phyloP scores from a whole-genome alignment of 2,329 filamentous ascomycete genomes.

The Teratosphaeria nubilosa region DNA sequence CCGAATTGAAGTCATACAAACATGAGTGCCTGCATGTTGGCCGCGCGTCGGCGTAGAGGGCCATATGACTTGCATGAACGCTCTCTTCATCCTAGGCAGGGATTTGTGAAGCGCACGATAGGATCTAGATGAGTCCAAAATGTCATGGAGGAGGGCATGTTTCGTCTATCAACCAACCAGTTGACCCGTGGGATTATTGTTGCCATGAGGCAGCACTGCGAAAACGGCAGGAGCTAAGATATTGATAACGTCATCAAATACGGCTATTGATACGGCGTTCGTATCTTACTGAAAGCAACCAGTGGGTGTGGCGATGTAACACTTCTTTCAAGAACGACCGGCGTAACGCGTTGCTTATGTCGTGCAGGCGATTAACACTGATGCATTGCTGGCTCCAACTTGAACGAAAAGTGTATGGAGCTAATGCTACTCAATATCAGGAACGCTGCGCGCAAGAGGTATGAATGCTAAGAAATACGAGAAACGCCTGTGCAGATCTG shows the following conservation, averaged over 20 bases:
- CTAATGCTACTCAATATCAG: background rate
- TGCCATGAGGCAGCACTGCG: background rate
- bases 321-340: no score
- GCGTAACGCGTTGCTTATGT: background rate
- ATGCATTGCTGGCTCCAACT: background rate
- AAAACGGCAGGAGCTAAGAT: no score
- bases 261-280: no score
- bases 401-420: background rate
- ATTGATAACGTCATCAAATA: no score
- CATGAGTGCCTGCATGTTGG: background rate
- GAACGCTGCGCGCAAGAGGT: background rate
- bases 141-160: background rate
- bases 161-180: background rate
- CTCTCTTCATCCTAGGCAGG: background rate
- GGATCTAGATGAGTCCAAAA: background rate
- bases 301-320: no score
- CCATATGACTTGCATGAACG: background rate
- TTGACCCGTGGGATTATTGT: background rate
- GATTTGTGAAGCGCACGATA: background rate
- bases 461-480: background rate
- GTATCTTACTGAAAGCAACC: no score
- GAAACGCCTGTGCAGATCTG: background rate
- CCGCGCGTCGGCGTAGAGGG: background rate
- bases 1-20: background rate
- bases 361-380: background rate